Evolutionary conservation across 176 grass and related monocot species (phyloP), one percentile per base, ranked within the genome.

Genomic region (Neostapfia colusana): DNA sequence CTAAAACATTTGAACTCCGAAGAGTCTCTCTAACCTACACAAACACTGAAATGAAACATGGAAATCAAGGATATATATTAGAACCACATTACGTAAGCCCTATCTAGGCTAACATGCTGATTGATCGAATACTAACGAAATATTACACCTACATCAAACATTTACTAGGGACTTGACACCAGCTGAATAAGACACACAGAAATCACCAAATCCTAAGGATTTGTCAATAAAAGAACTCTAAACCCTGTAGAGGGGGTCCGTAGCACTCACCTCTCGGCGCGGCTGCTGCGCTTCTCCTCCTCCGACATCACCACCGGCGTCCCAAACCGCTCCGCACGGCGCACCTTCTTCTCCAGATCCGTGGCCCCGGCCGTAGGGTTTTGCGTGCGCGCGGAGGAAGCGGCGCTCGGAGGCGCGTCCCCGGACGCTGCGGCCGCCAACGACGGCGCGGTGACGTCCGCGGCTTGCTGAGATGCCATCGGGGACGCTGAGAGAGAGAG

Each of bases 321-420:
- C 59, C 96, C 92, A 18, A 99, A 99, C 38, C 96, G 77, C 87
- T 99, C 96, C 16, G 96, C 96, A 10, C 96, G 89, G 60, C 89
- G 91, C 71, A 95, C 81, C 92, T 99, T 99, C 92, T 95, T 99
- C 85, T 95, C 86, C 42, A 99, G 73, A 80, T 99, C 89, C 26
- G 89, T 92, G 38, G 45, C 89, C 9, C 24, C 82, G 6, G 77
- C 54, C 21, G 50, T 82, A 84, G 88, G 88, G 79, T 86, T 97
- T 75, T 62, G 69, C 48, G 67, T 34, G 20, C 38, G 27, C 10
- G 63, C 7, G 70, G 82, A 35, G 18, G 77, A 72, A 14, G 34
- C 42, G 25, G 51, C 31, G 18, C 56, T 79, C 40, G 80, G 26
- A 11, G 54, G 53, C 53, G 67, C 49, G 10, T 83, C 85, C 17